phyloP scores from a whole-genome alignment of 768 basidiomycete genomes.

The Macrocybe gigantea region DNA sequence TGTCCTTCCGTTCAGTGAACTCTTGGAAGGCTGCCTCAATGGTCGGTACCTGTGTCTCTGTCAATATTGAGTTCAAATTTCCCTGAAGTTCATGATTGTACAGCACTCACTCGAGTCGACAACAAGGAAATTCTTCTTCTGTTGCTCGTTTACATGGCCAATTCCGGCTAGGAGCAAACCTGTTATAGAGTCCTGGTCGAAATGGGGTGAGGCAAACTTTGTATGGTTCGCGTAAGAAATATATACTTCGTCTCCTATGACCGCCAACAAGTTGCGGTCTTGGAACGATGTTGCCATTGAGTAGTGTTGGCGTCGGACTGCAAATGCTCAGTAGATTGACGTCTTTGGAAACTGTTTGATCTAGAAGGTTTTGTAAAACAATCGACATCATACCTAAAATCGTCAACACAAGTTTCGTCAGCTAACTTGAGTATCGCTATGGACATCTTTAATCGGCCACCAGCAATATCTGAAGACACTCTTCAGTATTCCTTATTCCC shows the following conservation, averaged over 20 bases:
- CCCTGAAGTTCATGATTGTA: not conserved
- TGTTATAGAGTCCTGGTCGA: slow-evolving; percentile 86
- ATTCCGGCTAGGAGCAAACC: slow-evolving; percentile 93
- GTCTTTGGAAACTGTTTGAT: too few species aligned
- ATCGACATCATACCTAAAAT: too few species aligned
- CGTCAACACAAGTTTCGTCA: not conserved
- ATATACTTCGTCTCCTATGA: slow-evolving; percentile 93
- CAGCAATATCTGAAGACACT: slow-evolving; percentile 82
- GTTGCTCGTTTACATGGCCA: slow-evolving; percentile 83
- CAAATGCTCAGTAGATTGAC: not conserved
- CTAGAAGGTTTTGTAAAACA: too few species aligned
- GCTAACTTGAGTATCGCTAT: slow-evolving; percentile 19
- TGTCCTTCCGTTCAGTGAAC: slow-evolving; percentile 90
- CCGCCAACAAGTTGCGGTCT: slow-evolving; percentile 85
- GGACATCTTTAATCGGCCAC: slow-evolving; percentile 71
- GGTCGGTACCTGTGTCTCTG: slow-evolving; percentile 86
- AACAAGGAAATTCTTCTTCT: slow-evolving; percentile 97
- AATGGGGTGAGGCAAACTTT: not conserved
- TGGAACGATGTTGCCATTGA: slow-evolving; percentile 44
- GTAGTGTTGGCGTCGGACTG: slow-evolving; percentile 36
- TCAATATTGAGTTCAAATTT: not conserved
- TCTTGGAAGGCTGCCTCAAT: slow-evolving; percentile 94
- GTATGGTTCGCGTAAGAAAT: slow-evolving; percentile 9
- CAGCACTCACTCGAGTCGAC: slow-evolving; percentile 82
- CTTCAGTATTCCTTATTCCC: slow-evolving; percentile 75